phyloP scores from a whole-genome alignment of 495 filamentous ascomycete genomes.

The Echria macrotheca region DNA sequence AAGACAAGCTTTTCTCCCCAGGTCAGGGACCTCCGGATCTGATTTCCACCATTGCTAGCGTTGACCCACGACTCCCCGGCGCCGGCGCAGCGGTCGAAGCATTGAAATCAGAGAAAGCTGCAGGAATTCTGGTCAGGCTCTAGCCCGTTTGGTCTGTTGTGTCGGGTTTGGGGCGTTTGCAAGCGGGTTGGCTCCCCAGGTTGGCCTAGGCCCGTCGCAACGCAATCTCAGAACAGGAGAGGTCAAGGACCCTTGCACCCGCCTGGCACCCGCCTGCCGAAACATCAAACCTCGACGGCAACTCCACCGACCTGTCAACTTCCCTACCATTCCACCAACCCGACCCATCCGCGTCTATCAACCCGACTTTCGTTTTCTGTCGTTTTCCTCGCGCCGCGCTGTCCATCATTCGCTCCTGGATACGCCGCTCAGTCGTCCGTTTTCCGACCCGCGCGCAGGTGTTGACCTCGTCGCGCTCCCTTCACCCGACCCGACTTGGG shows the following conservation, averaged over 20 bases:
- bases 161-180: conserved; percentile 6
- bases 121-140: no score
- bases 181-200: neutral
- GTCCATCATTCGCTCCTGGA: neutral
- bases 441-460: neutral
- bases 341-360: conserved; percentile 9
- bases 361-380: neutral
- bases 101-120: conserved; percentile 1
- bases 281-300: conserved; percentile 18
- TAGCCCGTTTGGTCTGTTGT: no score
- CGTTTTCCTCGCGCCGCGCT: neutral
- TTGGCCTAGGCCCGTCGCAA: conserved; percentile 1
- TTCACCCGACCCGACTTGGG: neutral
- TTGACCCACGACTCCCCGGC: neutral
- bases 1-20: neutral
- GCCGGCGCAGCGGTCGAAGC: neutral
- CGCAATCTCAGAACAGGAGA: conserved; percentile 9
- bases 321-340: neutral
- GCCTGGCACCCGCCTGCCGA: conserved; percentile 12
- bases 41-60: neutral
- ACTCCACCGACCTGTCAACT: neutral
- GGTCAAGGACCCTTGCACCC: conserved; percentile 15
- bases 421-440: neutral
- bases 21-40: neutral
- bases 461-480: conserved; percentile 3